A percentile compares a stretch with the other conserved stretches of the same genome.
Conservation (phyloP, 73 alveolate genomes). For the Paramecium primaurelia region DNA sequence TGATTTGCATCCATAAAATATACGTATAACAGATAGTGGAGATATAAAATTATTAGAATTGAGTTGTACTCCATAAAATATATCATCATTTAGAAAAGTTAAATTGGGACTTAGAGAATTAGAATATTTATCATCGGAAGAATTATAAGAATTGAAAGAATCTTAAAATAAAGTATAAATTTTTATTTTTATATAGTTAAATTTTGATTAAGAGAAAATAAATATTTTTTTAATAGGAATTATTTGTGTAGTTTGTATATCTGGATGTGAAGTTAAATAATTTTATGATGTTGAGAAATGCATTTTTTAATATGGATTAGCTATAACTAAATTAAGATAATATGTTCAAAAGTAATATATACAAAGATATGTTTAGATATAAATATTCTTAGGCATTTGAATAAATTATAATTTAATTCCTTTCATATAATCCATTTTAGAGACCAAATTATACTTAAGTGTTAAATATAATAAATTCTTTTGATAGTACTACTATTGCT, state of each 20-base stretch:
- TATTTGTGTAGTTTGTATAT: not conserved
- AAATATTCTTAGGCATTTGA: not conserved
- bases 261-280: not conserved
- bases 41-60: conserved; percentile 4
- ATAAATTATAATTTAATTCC: not conserved
- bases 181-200: not conserved
- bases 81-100: not conserved
- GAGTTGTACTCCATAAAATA: not conserved
- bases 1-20: conserved; percentile 26
- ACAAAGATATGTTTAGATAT: not conserved
- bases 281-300: not conserved
- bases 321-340: not conserved
- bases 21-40: conserved; percentile 12
- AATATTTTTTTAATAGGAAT: conserved; percentile 3
- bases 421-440: not conserved
- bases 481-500: not conserved
- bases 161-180: not conserved
- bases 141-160: not conserved
- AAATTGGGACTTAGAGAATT: not conserved
- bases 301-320: not conserved
- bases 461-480: not conserved
- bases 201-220: not conserved
- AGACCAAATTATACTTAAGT: not conserved
- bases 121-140: conserved; percentile 41
- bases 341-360: not conserved